A percentile compares a stretch with the other conserved stretches of the same genome.
Conservation (phyloP, 169 alveolate species). For the Eimeria brunetti region DNA sequence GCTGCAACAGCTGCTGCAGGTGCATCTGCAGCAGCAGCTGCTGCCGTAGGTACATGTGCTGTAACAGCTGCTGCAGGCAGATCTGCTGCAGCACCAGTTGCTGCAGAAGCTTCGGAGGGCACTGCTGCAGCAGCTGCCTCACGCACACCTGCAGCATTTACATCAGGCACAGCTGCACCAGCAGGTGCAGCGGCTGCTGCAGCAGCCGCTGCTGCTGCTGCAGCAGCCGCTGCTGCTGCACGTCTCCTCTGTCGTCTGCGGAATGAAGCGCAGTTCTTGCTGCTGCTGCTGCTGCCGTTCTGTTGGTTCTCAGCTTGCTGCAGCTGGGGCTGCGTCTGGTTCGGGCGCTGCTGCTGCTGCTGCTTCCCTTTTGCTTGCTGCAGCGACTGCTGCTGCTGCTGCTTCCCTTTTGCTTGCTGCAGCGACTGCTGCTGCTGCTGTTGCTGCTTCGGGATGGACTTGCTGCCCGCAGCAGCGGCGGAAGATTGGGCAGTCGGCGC, state of each 20-base stretch:
- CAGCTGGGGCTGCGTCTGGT: constrained; percentile 14
- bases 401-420: too few relatives aligned
- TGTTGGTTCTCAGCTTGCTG: background rate
- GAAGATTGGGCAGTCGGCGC: background rate
- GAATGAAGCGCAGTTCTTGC: too few relatives aligned
- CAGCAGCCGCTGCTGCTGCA: background rate
- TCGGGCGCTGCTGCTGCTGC: background rate
- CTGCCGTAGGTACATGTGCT: background rate
- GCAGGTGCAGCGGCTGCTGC: constrained; percentile 19
- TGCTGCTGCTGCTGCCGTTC: constrained; percentile 22
- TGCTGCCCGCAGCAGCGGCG: background rate
- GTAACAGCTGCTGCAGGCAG: background rate
- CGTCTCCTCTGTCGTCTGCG: too few relatives aligned
- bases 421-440: background rate
- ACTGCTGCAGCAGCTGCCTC: background rate
- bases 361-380: background rate
- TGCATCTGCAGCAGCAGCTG: too few relatives aligned
- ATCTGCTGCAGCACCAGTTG: background rate
- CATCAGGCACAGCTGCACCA: background rate
- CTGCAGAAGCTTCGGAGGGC: background rate
- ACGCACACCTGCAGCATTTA: background rate
- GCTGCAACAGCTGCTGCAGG: too few relatives aligned
- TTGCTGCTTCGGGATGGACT: background rate
- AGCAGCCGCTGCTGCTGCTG: background rate
- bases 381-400: background rate